A percentile compares a stretch with the other conserved stretches of the same genome.
These are phyloP conservation scores for Suhomyces tanzawaensis DNA, from an alignment of 805 yeast genomes.

Conservation along the genomic window DNA sequence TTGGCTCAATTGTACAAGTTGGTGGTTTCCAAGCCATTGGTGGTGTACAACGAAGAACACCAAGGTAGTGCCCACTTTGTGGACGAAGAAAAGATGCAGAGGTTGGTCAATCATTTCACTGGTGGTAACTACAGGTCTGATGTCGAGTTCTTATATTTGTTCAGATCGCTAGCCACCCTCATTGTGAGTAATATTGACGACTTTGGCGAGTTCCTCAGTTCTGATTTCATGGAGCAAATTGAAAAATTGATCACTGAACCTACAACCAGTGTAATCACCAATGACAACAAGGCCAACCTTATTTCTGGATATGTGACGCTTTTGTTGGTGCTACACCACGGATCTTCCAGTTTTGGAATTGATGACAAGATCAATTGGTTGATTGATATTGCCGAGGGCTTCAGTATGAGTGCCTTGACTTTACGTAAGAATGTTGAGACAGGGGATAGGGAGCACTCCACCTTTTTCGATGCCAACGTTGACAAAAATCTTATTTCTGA, in stretches of 20 bases:
- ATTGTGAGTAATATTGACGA: slow-evolving; percentile 52
- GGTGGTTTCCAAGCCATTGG: slow-evolving; percentile 41
- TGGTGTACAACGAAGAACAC: slow-evolving; percentile 34
- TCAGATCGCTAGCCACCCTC: slow-evolving; percentile 40
- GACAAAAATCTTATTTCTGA: slow-evolving; percentile 37
- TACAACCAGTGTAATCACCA: slow-evolving; percentile 31
- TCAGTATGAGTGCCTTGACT: slow-evolving; percentile 26
- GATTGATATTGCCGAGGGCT: slow-evolving; percentile 44
- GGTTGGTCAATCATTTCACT: slow-evolving; percentile 33
- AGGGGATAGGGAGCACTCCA: slow-evolving; percentile 44
- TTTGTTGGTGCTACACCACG: slow-evolving; percentile 45
- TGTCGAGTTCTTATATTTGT: slow-evolving; percentile 42
- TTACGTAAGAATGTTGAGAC: slow-evolving; percentile 32
- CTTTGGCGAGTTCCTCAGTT: slow-evolving; percentile 37
- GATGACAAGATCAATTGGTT: slow-evolving; percentile 45
- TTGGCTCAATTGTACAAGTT: slow-evolving; percentile 50
- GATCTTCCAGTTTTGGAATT: slow-evolving; percentile 48
- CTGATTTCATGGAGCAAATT: slow-evolving; percentile 28
- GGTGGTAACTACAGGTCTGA: slow-evolving; percentile 33
- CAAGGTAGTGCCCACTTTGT: slow-evolving; percentile 37
- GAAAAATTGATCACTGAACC: slow-evolving; percentile 33
- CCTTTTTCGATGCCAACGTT: slow-evolving; percentile 33
- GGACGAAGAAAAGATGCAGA: slow-evolving; percentile 33
- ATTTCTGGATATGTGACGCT: slow-evolving; percentile 39
- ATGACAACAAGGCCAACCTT: slow-evolving; percentile 37